These are phyloP conservation scores for Auricularia sp. DNA, from an alignment of 768 basidiomycete genomes.

Conservation along the genomic window DNA sequence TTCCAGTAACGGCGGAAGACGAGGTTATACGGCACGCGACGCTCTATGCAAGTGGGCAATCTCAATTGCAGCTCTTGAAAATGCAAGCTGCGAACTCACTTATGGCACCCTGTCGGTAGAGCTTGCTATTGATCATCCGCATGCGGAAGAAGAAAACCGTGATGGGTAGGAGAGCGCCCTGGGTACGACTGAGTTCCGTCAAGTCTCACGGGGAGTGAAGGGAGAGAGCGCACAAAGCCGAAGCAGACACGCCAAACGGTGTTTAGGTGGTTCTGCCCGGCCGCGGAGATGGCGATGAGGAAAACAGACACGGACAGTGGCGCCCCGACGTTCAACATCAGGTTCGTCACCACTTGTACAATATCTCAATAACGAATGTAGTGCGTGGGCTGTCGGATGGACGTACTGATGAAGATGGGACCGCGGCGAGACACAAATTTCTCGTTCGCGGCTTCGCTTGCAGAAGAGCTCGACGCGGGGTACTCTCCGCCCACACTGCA, in stretches of 20 bases:
- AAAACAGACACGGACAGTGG: slow-evolving; percentile 59
- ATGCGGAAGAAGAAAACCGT: slow-evolving; percentile 65
- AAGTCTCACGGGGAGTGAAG: background rate
- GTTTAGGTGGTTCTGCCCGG: slow-evolving; percentile 48
- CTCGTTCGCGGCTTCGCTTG: slow-evolving; percentile 70
- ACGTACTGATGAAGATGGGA: slow-evolving; percentile 19
- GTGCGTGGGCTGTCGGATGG: background rate
- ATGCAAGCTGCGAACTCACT: slow-evolving; percentile 26
- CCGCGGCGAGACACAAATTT: slow-evolving; percentile 50
- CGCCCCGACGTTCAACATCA: slow-evolving; percentile 58
- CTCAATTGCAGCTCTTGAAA: slow-evolving; percentile 4
- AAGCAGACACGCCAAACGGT: slow-evolving; percentile 64
- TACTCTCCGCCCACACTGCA: slow-evolving; percentile 68
- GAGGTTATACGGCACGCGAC: slow-evolving; percentile 51
- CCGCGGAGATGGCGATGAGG: slow-evolving; percentile 57
- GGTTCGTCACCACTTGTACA: slow-evolving; percentile 59
- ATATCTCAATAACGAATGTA: background rate
- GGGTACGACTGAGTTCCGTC: background rate
- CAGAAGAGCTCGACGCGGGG: slow-evolving; percentile 59
- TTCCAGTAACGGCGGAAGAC: slow-evolving; percentile 58
- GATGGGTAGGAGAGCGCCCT: slow-evolving; percentile 49
- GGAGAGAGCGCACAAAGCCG: slow-evolving; percentile 26
- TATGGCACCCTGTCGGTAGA: slow-evolving; percentile 57
- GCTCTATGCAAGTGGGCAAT: slow-evolving; percentile 19
- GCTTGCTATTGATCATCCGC: slow-evolving; percentile 57